These are phyloP conservation scores for Spergularia bocconei DNA, from an alignment of 148 eudicot genomes.

Conservation along the genomic window DNA sequence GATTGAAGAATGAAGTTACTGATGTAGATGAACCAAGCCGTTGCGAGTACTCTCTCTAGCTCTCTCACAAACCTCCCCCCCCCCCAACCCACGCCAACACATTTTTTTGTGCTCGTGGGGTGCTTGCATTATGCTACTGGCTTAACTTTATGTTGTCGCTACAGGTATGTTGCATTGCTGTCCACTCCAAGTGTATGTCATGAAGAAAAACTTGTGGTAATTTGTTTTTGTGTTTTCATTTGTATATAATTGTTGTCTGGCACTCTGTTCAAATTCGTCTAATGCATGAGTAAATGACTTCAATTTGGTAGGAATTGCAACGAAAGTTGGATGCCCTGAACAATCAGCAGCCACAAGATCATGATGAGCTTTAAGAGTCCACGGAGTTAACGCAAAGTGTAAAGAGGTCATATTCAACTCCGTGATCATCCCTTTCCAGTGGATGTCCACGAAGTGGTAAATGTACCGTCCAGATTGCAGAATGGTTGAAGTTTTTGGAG, in stretches of 20 bases:
- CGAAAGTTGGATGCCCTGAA: conserved; percentile 66
- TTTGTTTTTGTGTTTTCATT: neutral
- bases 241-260: neutral
- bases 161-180: conserved; percentile 77
- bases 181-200: conserved; percentile 75
- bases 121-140: neutral
- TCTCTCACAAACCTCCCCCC: neutral
- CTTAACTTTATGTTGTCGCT: conserved; percentile 12
- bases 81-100: neutral
- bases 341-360: conserved; percentile 53
- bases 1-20: conserved; percentile 72
- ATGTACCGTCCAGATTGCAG: neutral
- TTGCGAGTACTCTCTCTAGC: conserved; percentile 69
- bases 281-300: conserved; percentile 1
- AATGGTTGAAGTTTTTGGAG: conserved; percentile 8
- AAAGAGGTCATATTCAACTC: neutral
- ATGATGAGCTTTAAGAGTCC: conserved; percentile 59
- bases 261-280: neutral
- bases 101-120: neutral
- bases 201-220: conserved; percentile 87
- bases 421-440: conserved; percentile 1
- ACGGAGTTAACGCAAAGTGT: neutral
- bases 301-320: conserved; percentile 66
- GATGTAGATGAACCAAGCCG: conserved; percentile 99
- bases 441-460: neutral